A percentile compares a stretch with the other conserved stretches of the same genome.
Conservation (phyloP, 345 rosid species). For the Erodium maritimum region DNA sequence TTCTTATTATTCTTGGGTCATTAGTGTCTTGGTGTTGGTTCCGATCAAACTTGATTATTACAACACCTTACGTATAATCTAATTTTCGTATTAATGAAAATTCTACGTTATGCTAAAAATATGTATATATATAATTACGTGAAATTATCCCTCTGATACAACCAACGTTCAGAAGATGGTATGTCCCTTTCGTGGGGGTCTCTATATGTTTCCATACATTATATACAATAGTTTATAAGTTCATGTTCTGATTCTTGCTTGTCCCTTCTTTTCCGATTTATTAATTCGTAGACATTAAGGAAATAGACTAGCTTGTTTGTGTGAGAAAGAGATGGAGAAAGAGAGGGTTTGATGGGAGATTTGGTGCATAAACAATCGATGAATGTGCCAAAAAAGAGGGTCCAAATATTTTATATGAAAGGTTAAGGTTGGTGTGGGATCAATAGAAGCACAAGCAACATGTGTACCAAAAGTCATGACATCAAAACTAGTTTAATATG, state of each 20-base stretch:
- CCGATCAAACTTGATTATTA: no score
- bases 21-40: no score
- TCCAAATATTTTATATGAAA: background rate
- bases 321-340: background rate
- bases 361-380: slow-evolving; percentile 6
- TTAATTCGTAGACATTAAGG: slow-evolving; percentile 4
- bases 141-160: no score
- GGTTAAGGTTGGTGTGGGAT: slow-evolving; percentile 8
- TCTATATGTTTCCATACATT: background rate
- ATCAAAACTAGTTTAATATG: background rate
- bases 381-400: slow-evolving; percentile 2
- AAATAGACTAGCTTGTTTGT: slow-evolving; percentile 9
- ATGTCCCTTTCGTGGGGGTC: background rate
- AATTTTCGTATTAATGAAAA: no score
- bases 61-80: no score
- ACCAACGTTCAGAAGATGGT: no score
- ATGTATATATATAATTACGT: no score
- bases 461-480: background rate
- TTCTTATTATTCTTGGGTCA: no score
- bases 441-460: slow-evolving; percentile 5
- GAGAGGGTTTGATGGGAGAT: slow-evolving; percentile 1
- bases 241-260: slow-evolving; percentile 13
- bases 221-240: slow-evolving; percentile 6
- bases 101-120: no score
- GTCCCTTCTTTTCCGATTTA: slow-evolving; percentile 18